phyloP scores from a whole-genome alignment of 805 yeast genomes.

The Zygosaccharomyces rouxii region DNA sequence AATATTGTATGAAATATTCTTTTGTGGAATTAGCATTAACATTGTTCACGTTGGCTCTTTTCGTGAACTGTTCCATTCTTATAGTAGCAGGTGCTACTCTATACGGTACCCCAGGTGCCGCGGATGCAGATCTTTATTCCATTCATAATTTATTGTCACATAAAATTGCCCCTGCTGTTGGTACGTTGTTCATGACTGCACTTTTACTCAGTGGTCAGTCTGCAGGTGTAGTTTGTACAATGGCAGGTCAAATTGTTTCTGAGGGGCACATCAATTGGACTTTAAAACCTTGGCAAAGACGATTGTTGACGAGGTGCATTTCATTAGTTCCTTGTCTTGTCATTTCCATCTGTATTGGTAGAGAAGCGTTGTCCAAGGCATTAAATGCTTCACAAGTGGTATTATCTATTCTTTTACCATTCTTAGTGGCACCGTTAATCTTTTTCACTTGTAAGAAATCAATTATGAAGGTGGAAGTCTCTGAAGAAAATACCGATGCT shows the following conservation, averaged over 20 bases:
- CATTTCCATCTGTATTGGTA: constrained; percentile 68
- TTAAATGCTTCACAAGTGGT: constrained; percentile 85
- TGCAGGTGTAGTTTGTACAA: constrained; percentile 90
- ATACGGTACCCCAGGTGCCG: constrained; percentile 64
- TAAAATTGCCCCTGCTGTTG: constrained; percentile 69
- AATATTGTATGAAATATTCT: constrained; percentile 66
- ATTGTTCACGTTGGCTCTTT: constrained; percentile 73
- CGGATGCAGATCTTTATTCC: constrained; percentile 75
- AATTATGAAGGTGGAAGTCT: constrained; percentile 58
- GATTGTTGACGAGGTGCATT: constrained; percentile 71
- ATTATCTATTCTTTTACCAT: constrained; percentile 75
- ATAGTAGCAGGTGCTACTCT: constrained; percentile 79
- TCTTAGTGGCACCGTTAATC: constrained; percentile 78
- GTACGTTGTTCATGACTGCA: constrained; percentile 80
- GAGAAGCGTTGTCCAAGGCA: constrained; percentile 64
- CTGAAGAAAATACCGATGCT: constrained; percentile 10
- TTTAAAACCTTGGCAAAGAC: constrained; percentile 71
- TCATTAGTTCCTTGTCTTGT: constrained; percentile 78
- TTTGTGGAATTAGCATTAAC: constrained; percentile 67
- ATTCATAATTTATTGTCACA: constrained; percentile 61
- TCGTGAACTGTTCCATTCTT: constrained; percentile 79
- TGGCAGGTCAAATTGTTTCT: constrained; percentile 88
- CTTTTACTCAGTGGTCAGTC: constrained; percentile 80
- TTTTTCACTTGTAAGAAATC: constrained; percentile 69
- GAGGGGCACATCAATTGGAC: constrained; percentile 89